Conservation (phyloP, 1,284 basidiomycete species). For the Cystobasidium sp. region DNA sequence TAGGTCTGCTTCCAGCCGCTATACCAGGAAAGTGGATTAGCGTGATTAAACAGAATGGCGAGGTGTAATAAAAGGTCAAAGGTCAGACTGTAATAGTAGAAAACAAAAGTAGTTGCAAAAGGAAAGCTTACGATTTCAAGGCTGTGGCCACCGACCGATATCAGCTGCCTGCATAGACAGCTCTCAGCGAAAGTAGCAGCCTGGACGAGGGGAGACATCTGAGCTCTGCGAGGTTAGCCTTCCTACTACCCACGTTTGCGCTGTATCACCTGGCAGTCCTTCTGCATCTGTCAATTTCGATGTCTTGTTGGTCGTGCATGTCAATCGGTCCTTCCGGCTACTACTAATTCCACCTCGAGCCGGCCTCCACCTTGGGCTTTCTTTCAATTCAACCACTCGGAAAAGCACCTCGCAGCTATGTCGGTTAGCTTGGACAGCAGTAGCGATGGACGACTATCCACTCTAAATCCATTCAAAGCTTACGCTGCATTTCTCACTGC, state of each 20-base stretch:
- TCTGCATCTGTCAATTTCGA: background rate
- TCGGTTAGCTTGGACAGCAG: background rate
- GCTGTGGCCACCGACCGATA: no score
- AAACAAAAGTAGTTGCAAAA: background rate
- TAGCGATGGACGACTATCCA: background rate
- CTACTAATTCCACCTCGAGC: conserved; percentile 4
- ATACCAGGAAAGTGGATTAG: conserved; percentile 41
- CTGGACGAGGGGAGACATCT: no score
- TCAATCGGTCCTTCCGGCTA: background rate
- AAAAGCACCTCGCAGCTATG: background rate
- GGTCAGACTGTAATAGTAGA: conserved; percentile 1
- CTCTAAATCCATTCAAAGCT: conserved; percentile 29
- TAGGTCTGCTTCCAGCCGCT: conserved; percentile 27
- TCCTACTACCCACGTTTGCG: no score
- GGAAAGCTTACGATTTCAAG: no score
- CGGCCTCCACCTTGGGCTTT: background rate
- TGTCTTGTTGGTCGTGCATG: background rate
- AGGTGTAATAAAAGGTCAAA: background rate
- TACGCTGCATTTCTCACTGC: conserved; percentile 46
- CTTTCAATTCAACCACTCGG: background rate
- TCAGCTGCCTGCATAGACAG: no score
- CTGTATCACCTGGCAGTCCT: background rate
- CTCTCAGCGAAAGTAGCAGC: no score
- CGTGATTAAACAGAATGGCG: background rate
- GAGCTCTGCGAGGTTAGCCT: no score